Evolutionary conservation across 805 yeast species (phyloP), one percentile per base, ranked within the genome.

Genomic region (Lipomyces mesembrius): DNA sequence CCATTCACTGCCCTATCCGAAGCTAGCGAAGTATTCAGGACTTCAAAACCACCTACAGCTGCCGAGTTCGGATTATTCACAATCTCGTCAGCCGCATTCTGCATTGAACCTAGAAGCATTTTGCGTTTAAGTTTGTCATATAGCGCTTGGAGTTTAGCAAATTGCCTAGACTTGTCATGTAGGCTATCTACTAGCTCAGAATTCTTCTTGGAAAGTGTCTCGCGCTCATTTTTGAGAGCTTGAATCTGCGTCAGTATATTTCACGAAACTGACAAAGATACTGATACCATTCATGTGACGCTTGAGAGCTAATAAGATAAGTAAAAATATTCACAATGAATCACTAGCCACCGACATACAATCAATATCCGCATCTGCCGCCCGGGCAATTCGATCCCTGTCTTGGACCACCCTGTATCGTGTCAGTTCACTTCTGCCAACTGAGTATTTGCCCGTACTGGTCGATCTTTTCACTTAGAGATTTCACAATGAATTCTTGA

Each of bases 111-210:
- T 7, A 62, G 46, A 51, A 62, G 43, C 32, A 60, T n/a, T 22
- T 61, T 62, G 53, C 64, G 63, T 37, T 62, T 62, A 34, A 65
- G 60, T 29, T 59, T 57, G 32, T 65, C 69, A 27, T 65, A 65
- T n/a, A 61, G 60, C 7, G 43, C 57, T 37, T 65, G 69, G 2
- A 65, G 63, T 57, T 65, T 65, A 27, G 61, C 32, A 35, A 55
- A 65, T 25, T 65, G 65, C 34, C 65, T 34, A 11, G 59, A 35
- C 12, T 59, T 62, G 53, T 62, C 65, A 3, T 62, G 63, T 37
- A 62, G 14, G 11, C 52, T 51, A 12, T 62, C 65, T 12, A 54
- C 35, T 9, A 65, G 37, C 43, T 65, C 65, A 1, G 34, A 39
- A 29, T 55, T 65, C 29, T 51, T 46, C 53, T 62, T 62, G 11